Base-by-base conservation (phyloP, 140 eudicot genomes). In the Oenanthe javanica region DNA sequence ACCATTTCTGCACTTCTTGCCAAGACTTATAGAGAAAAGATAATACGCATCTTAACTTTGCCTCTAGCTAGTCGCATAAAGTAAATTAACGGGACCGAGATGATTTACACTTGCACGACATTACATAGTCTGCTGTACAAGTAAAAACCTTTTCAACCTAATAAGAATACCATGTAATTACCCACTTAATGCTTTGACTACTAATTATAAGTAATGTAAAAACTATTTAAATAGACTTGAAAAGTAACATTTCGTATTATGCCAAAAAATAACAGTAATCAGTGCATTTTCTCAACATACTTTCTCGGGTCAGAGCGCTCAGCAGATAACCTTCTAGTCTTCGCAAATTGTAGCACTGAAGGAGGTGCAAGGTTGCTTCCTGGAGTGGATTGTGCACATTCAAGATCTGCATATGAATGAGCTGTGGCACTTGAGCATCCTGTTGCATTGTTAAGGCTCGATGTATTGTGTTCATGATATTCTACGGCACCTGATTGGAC, bases 221-320 rank as follows among this genome's bases (percentile, higher is more conserved):
- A 57, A 16, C 66, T 57, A 57, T 57, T 67, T 31, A 11, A 10
- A 27, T 27, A 14, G 46, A 27, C 21, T 12, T 67, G 19, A 67
- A 36, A 67, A 67, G 21, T 67, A 25, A 10, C 31, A 27, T 2
- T 67, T 67, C 19, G 16, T 31, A 25, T 12, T 0, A 36, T 27
- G 31, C 43, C 74, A 79, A 67, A 18, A 70, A 36, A 42, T 43
- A 80, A 67, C 66, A 21, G 72, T 64, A 27, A 10, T 3, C 27
- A 27, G 19, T 23, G 72, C 9, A 79, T 40, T 2, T 19, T 21
- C 74, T 49, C 40, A 51, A 79, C 87, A 73, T 85, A 96, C 99
- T 84, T 93, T 87, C 92, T 84, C 72, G 87, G 86, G n/a, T 86
- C 91, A 50, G 96, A 83, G 5, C 89, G 91, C 86, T 93, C 97